Conservation (phyloP, 1,139 yeast genomes). For the Nakaseomyces uthaithaninus region DNA sequence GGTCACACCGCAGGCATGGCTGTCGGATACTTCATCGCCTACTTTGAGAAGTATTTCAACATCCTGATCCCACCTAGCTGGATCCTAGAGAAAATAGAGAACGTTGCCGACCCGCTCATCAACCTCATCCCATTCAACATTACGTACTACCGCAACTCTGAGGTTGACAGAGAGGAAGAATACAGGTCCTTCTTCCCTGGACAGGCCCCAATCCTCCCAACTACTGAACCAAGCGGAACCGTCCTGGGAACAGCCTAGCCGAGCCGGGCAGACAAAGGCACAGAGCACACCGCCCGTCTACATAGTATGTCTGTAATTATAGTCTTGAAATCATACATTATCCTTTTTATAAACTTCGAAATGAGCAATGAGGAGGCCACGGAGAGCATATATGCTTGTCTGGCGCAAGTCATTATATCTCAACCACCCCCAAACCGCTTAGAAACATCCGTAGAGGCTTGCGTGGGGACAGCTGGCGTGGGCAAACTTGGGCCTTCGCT, state of each 20-base stretch:
- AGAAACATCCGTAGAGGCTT: too few relatives aligned
- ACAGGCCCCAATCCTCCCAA: constrained; percentile 12
- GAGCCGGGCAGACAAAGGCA: too few relatives aligned
- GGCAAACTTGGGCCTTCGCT: too few relatives aligned
- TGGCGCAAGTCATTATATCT: too few relatives aligned
- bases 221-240: constrained; percentile 21
- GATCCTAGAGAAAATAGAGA: constrained; percentile 60
- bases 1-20: constrained; percentile 57
- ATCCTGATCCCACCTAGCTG: constrained; percentile 57
- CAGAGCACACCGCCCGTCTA: too few relatives aligned
- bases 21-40: constrained; percentile 50
- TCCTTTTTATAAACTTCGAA: too few relatives aligned
- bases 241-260: constrained; percentile 10
- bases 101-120: constrained; percentile 43
- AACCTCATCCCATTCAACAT: constrained; percentile 47
- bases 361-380: too few relatives aligned
- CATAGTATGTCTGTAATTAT: too few relatives aligned
- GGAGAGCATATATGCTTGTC: too few relatives aligned
- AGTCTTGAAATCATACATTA: too few relatives aligned
- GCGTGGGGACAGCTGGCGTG: too few relatives aligned
- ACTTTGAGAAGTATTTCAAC: constrained; percentile 23
- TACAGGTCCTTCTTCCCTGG: constrained; percentile 15
- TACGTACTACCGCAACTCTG: constrained; percentile 48
- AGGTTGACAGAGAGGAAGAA: constrained; percentile 36
- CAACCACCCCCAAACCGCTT: too few relatives aligned